phyloP scores from a whole-genome alignment of 2,329 filamentous ascomycete genomes.

The Fusarium buxicola region DNA sequence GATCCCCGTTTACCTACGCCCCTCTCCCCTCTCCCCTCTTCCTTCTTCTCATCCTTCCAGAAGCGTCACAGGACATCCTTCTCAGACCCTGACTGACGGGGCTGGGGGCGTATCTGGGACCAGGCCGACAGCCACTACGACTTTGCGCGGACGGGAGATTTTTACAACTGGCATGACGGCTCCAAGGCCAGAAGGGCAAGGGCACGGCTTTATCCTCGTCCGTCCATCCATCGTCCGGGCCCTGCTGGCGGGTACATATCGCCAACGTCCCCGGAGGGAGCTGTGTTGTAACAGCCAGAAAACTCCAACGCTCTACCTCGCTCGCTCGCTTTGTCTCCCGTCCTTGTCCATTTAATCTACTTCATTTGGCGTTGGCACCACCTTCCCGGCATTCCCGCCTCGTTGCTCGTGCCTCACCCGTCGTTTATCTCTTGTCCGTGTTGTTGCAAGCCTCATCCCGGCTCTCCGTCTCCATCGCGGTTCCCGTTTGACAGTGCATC shows the following conservation, averaged over 20 bases:
- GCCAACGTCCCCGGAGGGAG: constrained; percentile 39
- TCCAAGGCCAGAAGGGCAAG: constrained; percentile 27
- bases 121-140: constrained; percentile 33
- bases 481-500: constrained; percentile 30
- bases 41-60: constrained; percentile 40
- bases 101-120: constrained; percentile 39
- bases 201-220: constrained; percentile 35
- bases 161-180: constrained; percentile 41
- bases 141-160: constrained; percentile 32
- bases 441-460: constrained; percentile 40
- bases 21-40: constrained; percentile 31
- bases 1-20: constrained; percentile 34
- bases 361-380: constrained; percentile 36
- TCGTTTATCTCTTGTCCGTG: constrained; percentile 41
- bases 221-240: constrained; percentile 26
- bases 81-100: constrained; percentile 34
- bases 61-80: constrained; percentile 39
- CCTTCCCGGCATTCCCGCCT: constrained; percentile 42
- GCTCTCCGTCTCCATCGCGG: constrained; percentile 31
- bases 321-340: constrained; percentile 42
- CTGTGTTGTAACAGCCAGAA: constrained; percentile 41
- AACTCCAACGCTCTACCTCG: constrained; percentile 36
- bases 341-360: constrained; percentile 41
- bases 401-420: constrained; percentile 39
- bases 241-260: constrained; percentile 44